Evolutionary conservation across 116 monocot species (phyloP).

Genomic region (Phalaenopsis hybrid): DNA sequence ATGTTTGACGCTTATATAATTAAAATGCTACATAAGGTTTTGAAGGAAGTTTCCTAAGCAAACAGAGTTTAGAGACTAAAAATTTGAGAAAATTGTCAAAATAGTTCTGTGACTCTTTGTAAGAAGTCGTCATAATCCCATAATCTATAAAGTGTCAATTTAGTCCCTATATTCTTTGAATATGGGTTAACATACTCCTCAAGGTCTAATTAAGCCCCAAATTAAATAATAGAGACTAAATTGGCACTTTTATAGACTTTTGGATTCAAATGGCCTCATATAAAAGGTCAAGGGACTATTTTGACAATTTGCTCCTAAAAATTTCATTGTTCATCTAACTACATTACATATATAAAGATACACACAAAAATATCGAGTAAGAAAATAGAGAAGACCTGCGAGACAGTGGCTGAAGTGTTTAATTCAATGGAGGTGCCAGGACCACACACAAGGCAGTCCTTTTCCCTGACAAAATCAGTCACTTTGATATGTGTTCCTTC

Average conservation of each 20-base stretch:
- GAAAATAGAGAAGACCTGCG: constrained; percentile 39
- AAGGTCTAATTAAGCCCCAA: too few species aligned
- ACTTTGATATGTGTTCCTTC: constrained; percentile 87
- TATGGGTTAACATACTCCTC: too few species aligned
- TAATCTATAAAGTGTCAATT: too few species aligned
- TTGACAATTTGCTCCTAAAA: too few species aligned
- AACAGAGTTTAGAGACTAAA: neutral
- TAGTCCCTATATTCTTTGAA: too few species aligned
- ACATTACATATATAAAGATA: neutral
- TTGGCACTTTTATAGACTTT: neutral
- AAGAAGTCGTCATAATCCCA: too few species aligned
- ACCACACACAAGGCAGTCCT: constrained; percentile 87
- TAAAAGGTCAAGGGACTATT: too few species aligned
- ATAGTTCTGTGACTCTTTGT: neutral
- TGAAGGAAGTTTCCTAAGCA: neutral
- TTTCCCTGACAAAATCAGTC: constrained; percentile 82
- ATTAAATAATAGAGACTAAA: too few species aligned
- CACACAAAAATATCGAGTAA: neutral
- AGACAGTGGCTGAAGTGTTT: constrained; percentile 64
- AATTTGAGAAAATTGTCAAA: neutral
- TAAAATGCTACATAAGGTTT: neutral
- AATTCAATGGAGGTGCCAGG: constrained; percentile 85
- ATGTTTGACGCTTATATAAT: neutral
- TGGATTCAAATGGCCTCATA: neutral
- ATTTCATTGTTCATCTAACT: neutral